phyloP scores from a whole-genome alignment of 176 grass and related monocot genomes.

The Typha latifolia region DNA sequence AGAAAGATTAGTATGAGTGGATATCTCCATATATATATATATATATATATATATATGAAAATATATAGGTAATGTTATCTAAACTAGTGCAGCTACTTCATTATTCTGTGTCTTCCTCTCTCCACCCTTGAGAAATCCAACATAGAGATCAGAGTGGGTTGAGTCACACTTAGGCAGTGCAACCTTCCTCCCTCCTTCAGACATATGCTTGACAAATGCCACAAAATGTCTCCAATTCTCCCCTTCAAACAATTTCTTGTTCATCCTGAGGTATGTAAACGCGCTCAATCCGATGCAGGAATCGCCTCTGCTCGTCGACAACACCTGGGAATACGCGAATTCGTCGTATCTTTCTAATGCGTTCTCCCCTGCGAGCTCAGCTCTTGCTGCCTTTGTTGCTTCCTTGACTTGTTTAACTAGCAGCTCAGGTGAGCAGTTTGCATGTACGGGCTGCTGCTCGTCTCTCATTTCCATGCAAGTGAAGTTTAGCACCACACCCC shows the following conservation, averaged over 20 bases:
- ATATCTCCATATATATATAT: neutral
- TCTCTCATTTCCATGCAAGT: conserved; percentile 99
- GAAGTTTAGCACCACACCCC: conserved; percentile 78
- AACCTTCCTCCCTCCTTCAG: conserved; percentile 32
- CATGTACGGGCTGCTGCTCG: conserved; percentile 75
- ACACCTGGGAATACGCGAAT: conserved; percentile 57
- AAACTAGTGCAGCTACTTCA: neutral
- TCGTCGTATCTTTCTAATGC: conserved; percentile 87
- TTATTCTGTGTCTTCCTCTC: conserved; percentile 6
- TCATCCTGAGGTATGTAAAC: conserved; percentile 91
- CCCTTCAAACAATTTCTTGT: conserved; percentile 69
- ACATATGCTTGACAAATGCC: conserved; percentile 67
- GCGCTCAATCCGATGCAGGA: conserved; percentile 39
- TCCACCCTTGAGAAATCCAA: conserved; percentile 48
- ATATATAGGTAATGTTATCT: too few species aligned
- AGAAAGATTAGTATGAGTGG: too few species aligned
- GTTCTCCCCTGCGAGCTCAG: conserved; percentile 83
- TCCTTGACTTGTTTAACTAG: conserved; percentile 67
- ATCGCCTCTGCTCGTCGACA: conserved; percentile 26
- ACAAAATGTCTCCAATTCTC: conserved; percentile 87
- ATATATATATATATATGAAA: too few species aligned
- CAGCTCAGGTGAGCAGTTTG: conserved; percentile 52
- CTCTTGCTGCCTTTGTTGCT: conserved; percentile 23
- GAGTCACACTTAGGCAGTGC: conserved; percentile 52
- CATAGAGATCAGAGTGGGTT: conserved; percentile 75